Evolutionary conservation across 192 early-diverging fungal genomes (phyloP).

Genomic region (Coemansia sp.): DNA sequence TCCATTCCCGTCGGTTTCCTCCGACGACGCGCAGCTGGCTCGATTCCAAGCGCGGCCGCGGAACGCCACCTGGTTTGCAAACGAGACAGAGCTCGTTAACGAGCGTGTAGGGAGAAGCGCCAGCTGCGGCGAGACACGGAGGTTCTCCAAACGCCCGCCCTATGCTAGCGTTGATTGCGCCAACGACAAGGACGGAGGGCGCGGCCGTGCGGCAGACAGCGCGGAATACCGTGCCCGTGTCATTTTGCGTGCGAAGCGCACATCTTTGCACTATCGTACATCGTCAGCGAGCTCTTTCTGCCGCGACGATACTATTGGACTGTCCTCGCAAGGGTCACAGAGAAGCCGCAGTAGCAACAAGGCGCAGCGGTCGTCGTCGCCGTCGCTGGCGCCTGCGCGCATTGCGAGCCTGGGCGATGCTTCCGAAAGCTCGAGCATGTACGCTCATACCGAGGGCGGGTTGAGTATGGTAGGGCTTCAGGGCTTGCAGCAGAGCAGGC

Average conservation of each 20-base stretch:
- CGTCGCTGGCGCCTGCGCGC: background rate
- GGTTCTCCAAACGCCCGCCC: slow-evolving; percentile 14
- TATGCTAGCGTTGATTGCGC: slow-evolving; percentile 6
- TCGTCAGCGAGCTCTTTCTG: slow-evolving; percentile 21
- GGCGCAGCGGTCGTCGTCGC: background rate
- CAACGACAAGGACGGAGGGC: background rate
- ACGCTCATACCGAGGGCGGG: slow-evolving; percentile 3
- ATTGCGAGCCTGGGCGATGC: background rate
- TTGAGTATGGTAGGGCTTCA: background rate
- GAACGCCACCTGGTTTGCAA: slow-evolving; percentile 1
- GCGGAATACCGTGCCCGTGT: background rate
- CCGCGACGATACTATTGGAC: background rate
- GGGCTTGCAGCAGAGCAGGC: background rate
- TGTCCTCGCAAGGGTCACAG: background rate
- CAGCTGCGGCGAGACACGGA: slow-evolving; percentile 21
- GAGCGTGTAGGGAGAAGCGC: slow-evolving; percentile 26
- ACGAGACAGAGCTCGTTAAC: background rate
- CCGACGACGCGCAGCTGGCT: background rate
- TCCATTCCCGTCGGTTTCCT: background rate
- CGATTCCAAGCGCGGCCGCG: background rate
- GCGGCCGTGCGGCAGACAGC: background rate
- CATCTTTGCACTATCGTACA: slow-evolving; percentile 9
- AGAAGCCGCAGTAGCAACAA: slow-evolving; percentile 1
- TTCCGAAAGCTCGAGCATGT: background rate
- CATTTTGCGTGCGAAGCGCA: background rate